Percentiles rank a stretch among this genome's conserved stretches.
These are phyloP conservation scores for Osmanthus fragrans DNA, from an alignment of 257 asterid genomes.

Conservation along the genomic window DNA sequence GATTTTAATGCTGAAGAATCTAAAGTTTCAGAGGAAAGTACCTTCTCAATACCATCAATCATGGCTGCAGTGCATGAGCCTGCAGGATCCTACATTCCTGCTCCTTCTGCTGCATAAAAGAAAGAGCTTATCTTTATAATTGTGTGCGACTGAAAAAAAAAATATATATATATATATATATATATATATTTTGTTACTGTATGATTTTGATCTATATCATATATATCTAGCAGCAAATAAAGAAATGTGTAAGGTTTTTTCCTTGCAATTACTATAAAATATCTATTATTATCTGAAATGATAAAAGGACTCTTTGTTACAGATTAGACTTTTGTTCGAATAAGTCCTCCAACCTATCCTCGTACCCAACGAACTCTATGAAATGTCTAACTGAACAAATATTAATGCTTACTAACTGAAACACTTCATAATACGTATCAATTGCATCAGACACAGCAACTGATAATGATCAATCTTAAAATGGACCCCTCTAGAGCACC, in stretches of 20 bases:
- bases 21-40: constrained; percentile 29
- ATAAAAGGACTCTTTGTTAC: neutral
- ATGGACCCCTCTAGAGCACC: neutral
- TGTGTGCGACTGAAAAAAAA: constrained; percentile 12
- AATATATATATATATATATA: constrained; percentile 18
- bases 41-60: constrained; percentile 42
- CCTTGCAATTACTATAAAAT: constrained; percentile 7
- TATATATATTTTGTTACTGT: constrained; percentile 18
- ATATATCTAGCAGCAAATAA: constrained; percentile 11
- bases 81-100: constrained; percentile 50
- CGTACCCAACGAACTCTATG: neutral
- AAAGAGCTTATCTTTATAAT: neutral
- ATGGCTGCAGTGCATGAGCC: constrained; percentile 50
- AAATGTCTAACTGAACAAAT: neutral
- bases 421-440: neutral
- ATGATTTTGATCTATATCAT: constrained; percentile 4
- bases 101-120: constrained; percentile 65
- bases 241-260: constrained; percentile 2
- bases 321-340: neutral
- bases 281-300: neutral
- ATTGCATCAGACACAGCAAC: neutral
- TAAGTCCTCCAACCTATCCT: neutral
- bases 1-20: constrained; percentile 48
- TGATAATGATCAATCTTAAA: neutral
- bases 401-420: neutral